Evolutionary conservation across 108 stramenopile species (phyloP).

Genomic region (Thalassiosira profunda): DNA sequence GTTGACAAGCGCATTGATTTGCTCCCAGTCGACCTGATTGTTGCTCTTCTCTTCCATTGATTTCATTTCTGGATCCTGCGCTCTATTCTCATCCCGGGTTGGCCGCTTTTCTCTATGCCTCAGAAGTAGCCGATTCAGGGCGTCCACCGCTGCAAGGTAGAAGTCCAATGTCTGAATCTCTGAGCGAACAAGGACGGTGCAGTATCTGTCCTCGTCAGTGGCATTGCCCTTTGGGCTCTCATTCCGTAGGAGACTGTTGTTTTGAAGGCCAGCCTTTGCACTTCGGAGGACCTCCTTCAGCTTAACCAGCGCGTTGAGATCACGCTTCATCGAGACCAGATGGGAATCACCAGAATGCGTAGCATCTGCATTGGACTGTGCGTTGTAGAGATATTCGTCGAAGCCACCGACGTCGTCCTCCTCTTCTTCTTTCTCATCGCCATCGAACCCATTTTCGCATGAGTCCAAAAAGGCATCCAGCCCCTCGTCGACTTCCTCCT

Average conservation of each 20-base stretch:
- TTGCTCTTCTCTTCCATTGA: background rate
- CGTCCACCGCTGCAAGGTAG: slow-evolving; percentile 20
- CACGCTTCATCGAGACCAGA: slow-evolving; percentile 3
- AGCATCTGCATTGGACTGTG: background rate
- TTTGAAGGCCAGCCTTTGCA: slow-evolving; percentile 4
- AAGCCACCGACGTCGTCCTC: slow-evolving; percentile 20
- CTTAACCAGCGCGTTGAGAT: slow-evolving; percentile 20
- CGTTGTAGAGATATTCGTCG: slow-evolving; percentile 20
- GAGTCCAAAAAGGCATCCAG: slow-evolving; percentile 53
- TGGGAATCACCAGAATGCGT: background rate
- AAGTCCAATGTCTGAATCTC: slow-evolving; percentile 55
- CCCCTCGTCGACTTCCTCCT: slow-evolving; percentile 16
- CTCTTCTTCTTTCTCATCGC: slow-evolving; percentile 9
- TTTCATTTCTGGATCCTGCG: no score
- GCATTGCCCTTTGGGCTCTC: background rate
- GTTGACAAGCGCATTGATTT: slow-evolving; percentile 12
- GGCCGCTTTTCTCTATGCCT: no score
- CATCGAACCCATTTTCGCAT: slow-evolving; percentile 38
- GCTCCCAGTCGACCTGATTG: background rate
- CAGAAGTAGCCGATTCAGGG: background rate
- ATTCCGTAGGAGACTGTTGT: background rate
- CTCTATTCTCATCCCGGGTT: background rate
- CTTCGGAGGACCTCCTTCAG: background rate
- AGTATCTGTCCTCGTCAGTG: slow-evolving; percentile 21
- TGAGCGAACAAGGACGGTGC: slow-evolving; percentile 43